phyloP scores from a whole-genome alignment of 1,139 yeast genomes.

The Pichia sp. region DNA sequence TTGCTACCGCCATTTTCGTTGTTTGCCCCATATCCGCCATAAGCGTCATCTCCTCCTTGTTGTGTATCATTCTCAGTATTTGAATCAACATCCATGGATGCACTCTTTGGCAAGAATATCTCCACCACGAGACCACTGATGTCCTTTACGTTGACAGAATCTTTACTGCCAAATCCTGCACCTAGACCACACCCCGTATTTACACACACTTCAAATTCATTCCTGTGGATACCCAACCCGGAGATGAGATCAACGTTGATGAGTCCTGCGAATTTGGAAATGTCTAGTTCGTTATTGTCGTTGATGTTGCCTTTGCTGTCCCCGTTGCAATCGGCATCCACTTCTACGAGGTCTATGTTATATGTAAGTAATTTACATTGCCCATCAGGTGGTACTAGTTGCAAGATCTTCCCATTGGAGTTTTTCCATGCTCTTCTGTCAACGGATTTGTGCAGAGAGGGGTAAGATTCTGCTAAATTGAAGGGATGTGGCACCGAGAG shows the following conservation, averaged over 20 bases:
- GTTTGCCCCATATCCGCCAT: conserved; percentile 12
- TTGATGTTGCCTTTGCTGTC: too few relatives aligned
- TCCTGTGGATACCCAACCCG: conserved; percentile 50
- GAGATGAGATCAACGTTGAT: conserved; percentile 54
- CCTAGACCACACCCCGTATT: conserved; percentile 30
- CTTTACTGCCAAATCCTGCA: conserved; percentile 17
- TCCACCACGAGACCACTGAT: conserved; percentile 53
- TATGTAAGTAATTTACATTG: conserved; percentile 58
- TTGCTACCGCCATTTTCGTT: conserved; percentile 15
- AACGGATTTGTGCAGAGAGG: conserved; percentile 57
- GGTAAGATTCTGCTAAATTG: conserved; percentile 31
- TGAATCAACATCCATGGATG: conserved; percentile 11
- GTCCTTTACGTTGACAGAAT: conserved; percentile 31
- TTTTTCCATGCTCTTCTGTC: conserved; percentile 38
- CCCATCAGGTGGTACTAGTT: conserved; percentile 90
- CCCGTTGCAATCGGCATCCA: conserved; percentile 8
- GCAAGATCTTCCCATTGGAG: conserved; percentile 35
- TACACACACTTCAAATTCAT: conserved; percentile 72
- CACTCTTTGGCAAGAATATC: conserved; percentile 29
- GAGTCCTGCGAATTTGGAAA: conserved; percentile 38
- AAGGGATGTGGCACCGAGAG: conserved; percentile 40
- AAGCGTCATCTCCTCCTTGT: too few relatives aligned
- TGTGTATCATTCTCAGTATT: conserved; percentile 1
- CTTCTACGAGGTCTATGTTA: conserved; percentile 39
- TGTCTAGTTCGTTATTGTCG: conserved; percentile 26